Evolutionary conservation across 306 rosid genomes (phyloP).

Genomic region (Herpetospermum pedunculosum): DNA sequence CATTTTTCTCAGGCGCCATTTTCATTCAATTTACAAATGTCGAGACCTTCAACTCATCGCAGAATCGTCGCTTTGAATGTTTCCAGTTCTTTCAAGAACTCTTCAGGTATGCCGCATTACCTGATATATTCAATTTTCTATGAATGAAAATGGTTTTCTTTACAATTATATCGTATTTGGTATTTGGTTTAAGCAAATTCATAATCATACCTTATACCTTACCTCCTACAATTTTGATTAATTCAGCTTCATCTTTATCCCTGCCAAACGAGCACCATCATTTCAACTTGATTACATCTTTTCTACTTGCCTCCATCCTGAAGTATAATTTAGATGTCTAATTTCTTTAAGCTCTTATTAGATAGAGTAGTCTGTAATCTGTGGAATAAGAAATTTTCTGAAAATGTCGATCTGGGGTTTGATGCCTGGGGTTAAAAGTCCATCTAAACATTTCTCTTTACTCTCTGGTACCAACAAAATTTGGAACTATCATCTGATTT

Average conservation of each 20-base stretch:
- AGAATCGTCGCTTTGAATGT: constrained; percentile 31
- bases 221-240: neutral
- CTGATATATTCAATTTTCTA: neutral
- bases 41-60: constrained; percentile 20
- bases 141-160: neutral
- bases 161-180: neutral
- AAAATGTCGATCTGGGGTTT: neutral
- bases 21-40: constrained; percentile 20
- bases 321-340: neutral
- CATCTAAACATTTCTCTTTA: neutral
- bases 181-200: too few species aligned
- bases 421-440: neutral
- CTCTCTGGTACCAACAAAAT: neutral
- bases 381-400: neutral
- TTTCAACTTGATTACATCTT: neutral
- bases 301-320: neutral
- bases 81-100: constrained; percentile 43
- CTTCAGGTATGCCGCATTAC: constrained; percentile 41
- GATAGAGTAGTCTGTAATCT: neutral
- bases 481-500: neutral
- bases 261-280: too few species aligned
- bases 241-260: neutral
- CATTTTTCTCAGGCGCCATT: constrained; percentile 23
- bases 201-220: neutral
- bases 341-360: neutral